These are phyloP conservation scores for Clonostachys byssicola DNA, from an alignment of 2,329 filamentous ascomycete species.

Conservation along the genomic window DNA sequence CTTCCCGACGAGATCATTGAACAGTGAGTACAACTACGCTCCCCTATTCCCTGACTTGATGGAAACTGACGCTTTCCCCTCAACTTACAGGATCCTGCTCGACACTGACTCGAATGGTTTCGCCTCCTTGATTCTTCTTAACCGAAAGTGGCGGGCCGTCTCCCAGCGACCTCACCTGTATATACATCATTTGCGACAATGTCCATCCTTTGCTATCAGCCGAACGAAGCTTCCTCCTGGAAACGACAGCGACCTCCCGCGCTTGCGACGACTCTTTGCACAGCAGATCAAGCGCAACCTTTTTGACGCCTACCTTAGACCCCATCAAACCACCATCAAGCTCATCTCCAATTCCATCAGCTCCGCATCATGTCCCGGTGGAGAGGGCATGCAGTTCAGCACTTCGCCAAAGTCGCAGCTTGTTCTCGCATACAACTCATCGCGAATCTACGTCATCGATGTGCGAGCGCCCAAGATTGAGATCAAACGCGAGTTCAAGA, in stretches of 20 bases:
- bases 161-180: conserved; percentile 63
- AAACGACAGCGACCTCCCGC: conserved; percentile 47
- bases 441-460: conserved; percentile 76
- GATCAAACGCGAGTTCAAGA: conserved; percentile 75
- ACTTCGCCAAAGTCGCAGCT: conserved; percentile 72
- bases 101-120: conserved; percentile 59
- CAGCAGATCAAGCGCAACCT: conserved; percentile 71
- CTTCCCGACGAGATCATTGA: conserved; percentile 68
- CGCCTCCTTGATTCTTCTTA: conserved; percentile 62
- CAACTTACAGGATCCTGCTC: conserved; percentile 49
- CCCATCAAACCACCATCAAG: conserved; percentile 67
- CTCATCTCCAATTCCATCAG: conserved; percentile 81
- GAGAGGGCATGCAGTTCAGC: conserved; percentile 81
- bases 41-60: neutral
- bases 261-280: conserved; percentile 62
- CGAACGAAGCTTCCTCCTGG: conserved; percentile 32
- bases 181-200: conserved; percentile 55
- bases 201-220: conserved; percentile 52
- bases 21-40: conserved; percentile 43
- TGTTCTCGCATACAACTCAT: conserved; percentile 79
- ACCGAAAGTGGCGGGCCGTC: conserved; percentile 60
- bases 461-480: conserved; percentile 46
- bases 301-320: conserved; percentile 72
- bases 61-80: conserved; percentile 6
- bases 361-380: conserved; percentile 76